These are phyloP conservation scores for Cystofilobasidium bisporidii DNA, from an alignment of 768 basidiomycete species.

Conservation along the genomic window DNA sequence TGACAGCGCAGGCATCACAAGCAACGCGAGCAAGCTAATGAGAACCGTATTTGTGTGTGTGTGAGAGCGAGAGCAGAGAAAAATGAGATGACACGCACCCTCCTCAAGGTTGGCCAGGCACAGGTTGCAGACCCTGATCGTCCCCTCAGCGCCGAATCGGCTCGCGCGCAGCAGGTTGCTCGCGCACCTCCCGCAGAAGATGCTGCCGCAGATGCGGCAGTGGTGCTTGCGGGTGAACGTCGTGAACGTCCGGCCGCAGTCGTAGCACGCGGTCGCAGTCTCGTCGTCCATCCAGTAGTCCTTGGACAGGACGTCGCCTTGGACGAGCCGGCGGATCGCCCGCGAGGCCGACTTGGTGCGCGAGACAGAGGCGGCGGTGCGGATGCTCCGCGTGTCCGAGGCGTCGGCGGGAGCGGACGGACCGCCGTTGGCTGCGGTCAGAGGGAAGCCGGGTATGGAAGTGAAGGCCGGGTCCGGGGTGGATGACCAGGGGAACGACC, in stretches of 20 bases:
- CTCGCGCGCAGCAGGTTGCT: slow-evolving; percentile 91
- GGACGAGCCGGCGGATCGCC: slow-evolving; percentile 12
- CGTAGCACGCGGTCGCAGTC: slow-evolving; percentile 56
- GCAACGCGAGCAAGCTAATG: too few relatives aligned
- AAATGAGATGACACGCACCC: background rate
- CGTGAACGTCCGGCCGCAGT: slow-evolving; percentile 50
- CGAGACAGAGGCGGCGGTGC: background rate
- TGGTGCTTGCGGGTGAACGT: slow-evolving; percentile 94
- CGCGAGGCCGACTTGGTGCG: slow-evolving; percentile 13
- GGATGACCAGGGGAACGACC: background rate
- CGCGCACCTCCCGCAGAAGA: slow-evolving; percentile 94
- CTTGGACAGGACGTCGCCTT: slow-evolving; percentile 78
- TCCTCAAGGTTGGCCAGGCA: slow-evolving; percentile 86
- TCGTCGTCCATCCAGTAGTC: slow-evolving; percentile 99
- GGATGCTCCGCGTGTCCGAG: slow-evolving; percentile 10
- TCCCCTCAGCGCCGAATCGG: slow-evolving; percentile 88
- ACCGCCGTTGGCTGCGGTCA: too few relatives aligned
- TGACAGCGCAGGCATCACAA: too few relatives aligned
- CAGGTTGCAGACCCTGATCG: slow-evolving; percentile 88
- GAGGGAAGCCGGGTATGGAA: slow-evolving; percentile 1
- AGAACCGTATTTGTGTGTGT: too few relatives aligned
- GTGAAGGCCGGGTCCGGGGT: background rate
- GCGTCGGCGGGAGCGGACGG: slow-evolving; percentile 1
- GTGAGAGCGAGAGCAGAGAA: slow-evolving; percentile 11
- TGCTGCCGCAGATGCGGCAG: slow-evolving; percentile 90